Base-by-base conservation (phyloP, 306 rosid species). In the Acacia acuminata region DNA sequence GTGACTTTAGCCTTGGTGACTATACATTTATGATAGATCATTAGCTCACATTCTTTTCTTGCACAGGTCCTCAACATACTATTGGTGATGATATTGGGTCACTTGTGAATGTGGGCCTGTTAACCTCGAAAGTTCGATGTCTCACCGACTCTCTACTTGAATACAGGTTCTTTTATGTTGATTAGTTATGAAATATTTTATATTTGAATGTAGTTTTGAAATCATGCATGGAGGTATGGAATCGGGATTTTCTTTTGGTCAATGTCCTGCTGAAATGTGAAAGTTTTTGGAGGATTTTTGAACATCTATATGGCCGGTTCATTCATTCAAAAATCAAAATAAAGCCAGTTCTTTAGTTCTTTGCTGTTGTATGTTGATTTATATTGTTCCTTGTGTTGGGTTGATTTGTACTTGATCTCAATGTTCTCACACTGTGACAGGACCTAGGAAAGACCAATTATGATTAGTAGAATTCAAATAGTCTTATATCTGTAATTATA, bases 101-200 rank as follows among this genome's bases (percentile, higher is more conserved):
- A 5, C 80, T 83, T 79, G 58, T 79, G 85, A 85, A 86, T 2
- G 71, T 3, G 71, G 98, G 96, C 40, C 80, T 89, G 50, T 27
- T 93, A 20, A 88, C 96, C 63, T 56, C 89, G 14, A 95, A 90
- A 90, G 98, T 93, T 82, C 73, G 50, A 36, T 90, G 94, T 83
- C 98, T 95, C 75, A 50, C 90, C 68, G 89, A 90, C 51, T 80
- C 87, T 77, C 94, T 95, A 71, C 90, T 90, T 48, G 90, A 93
- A 73, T 93, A 93, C 93, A 93, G 97, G 98, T 94, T 70, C 42
- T 80, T 20, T 79, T 48, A 44, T 55, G 63, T 78, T 61, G 13
- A 12, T 77, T 81, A 58, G 64, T 76, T 77, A 53, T 16, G 27
- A 24, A 76, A 74, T 76, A 73, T 71, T 50, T 61, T 43, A 10